Percentiles rank a stretch among this genome's conserved stretches.
Evolutionary conservation across 257 asterid genomes (phyloP).

Genomic region (Nemophila menziesii): DNA sequence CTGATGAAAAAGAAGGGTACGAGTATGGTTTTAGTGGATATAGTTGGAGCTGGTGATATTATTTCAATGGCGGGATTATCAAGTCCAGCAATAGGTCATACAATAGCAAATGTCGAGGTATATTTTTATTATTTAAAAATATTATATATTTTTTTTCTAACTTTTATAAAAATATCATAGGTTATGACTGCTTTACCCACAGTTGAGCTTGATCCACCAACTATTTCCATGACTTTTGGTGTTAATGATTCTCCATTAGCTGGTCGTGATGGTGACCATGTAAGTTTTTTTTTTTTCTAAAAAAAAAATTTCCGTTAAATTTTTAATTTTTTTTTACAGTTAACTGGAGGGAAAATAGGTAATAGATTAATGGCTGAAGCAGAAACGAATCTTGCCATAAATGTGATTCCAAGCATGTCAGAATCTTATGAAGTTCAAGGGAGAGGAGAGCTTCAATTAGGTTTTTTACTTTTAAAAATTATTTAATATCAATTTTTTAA

Average conservation of each 20-base stretch:
- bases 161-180: slow-evolving; percentile 17
- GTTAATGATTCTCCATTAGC: slow-evolving; percentile 98
- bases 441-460: slow-evolving; percentile 98
- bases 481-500: not conserved
- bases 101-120: slow-evolving; percentile 84
- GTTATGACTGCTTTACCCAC: slow-evolving; percentile 80
- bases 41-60: slow-evolving; percentile 97
- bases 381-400: slow-evolving; percentile 92
- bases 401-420: slow-evolving; percentile 76
- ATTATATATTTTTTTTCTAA: too few relatives aligned
- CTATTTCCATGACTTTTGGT: slow-evolving; percentile 97
- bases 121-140: slow-evolving; percentile 1
- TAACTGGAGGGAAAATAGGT: slow-evolving; percentile 96
- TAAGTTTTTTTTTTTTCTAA: slow-evolving; percentile 27
- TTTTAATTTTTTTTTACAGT: slow-evolving; percentile 18
- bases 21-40: slow-evolving; percentile 53
- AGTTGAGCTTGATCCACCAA: slow-evolving; percentile 94
- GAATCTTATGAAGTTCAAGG: slow-evolving; percentile 99
- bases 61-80: slow-evolving; percentile 87
- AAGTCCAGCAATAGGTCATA: slow-evolving; percentile 87
- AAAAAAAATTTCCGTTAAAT: too few relatives aligned
- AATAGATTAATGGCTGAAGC: slow-evolving; percentile 88
- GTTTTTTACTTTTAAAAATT: slow-evolving; percentile 26
- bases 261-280: slow-evolving; percentile 92
- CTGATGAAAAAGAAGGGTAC: slow-evolving; percentile 94